These are phyloP conservation scores for Aspergillus niger DNA, from an alignment of 2,329 filamentous ascomycete species.

Conservation along the genomic window DNA sequence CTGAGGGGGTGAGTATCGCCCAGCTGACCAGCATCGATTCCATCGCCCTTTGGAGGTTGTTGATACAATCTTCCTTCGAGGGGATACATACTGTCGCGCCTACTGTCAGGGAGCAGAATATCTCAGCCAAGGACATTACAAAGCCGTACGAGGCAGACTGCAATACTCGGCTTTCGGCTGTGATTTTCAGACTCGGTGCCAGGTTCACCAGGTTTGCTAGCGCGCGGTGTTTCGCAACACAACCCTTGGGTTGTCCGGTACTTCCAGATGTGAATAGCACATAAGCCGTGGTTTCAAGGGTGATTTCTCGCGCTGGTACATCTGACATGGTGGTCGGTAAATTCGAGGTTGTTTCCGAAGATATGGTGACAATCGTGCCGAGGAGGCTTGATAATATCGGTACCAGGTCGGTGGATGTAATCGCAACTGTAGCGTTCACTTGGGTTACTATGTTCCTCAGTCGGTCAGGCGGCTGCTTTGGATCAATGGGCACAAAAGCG, in stretches of 20 bases:
- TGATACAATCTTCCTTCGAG: slow-evolving; percentile 43
- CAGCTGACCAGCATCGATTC: slow-evolving; percentile 48
- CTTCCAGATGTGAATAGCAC: neutral
- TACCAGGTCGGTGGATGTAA: too few species aligned
- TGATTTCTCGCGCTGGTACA: too few species aligned
- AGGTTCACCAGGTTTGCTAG: too few species aligned
- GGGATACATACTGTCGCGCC: slow-evolving; percentile 60
- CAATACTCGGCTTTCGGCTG: slow-evolving; percentile 54
- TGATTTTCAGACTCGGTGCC: too few species aligned
- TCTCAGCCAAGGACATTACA: slow-evolving; percentile 51
- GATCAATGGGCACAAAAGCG: neutral
- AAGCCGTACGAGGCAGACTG: slow-evolving; percentile 54
- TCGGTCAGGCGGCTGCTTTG: neutral
- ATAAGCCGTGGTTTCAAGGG: neutral
- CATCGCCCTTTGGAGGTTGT: slow-evolving; percentile 49
- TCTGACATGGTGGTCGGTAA: too few species aligned
- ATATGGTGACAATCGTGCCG: too few species aligned
- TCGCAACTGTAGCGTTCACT: too few species aligned
- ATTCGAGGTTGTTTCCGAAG: too few species aligned
- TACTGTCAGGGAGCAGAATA: slow-evolving; percentile 51
- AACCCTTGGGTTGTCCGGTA: slow-evolving; percentile 42
- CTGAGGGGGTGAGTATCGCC: neutral
- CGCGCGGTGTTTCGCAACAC: slow-evolving; percentile 14
- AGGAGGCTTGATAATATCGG: too few species aligned
- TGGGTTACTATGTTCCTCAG: neutral